These are phyloP conservation scores for Pyrus communis DNA, from an alignment of 306 rosid genomes.

Conservation along the genomic window DNA sequence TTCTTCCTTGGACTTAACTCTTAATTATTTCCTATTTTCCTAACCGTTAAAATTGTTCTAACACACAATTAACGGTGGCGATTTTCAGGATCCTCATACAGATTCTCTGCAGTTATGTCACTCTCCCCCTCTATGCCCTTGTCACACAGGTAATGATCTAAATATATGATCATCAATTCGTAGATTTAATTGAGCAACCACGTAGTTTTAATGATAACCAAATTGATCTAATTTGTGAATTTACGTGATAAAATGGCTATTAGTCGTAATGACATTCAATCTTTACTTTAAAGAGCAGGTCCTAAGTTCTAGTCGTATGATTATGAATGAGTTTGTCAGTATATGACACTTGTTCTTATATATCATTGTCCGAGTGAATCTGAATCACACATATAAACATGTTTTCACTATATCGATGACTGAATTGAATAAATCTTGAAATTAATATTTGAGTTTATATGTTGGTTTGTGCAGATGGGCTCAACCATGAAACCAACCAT, in stretches of 20 bases:
- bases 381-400: background rate
- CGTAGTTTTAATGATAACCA: background rate
- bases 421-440: background rate
- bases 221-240: background rate
- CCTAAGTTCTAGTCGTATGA: background rate
- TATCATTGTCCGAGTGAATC: background rate
- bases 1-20: background rate
- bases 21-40: background rate
- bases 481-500: slow-evolving; percentile 72
- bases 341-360: background rate
- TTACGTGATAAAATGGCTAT: background rate
- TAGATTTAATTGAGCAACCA: background rate
- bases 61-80: background rate
- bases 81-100: slow-evolving; percentile 55
- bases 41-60: background rate
- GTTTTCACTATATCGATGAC: background rate
- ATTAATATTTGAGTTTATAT: background rate
- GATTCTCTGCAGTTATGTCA: slow-evolving; percentile 85
- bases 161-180: background rate
- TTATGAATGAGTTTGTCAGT: background rate
- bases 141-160: slow-evolving; percentile 67
- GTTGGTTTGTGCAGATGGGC: slow-evolving; percentile 55
- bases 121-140: slow-evolving; percentile 83
- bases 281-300: background rate
- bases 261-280: background rate